Evolutionary conservation across 805 yeast genomes (phyloP).

Genomic region (Saccharomycopsis babjevae): DNA sequence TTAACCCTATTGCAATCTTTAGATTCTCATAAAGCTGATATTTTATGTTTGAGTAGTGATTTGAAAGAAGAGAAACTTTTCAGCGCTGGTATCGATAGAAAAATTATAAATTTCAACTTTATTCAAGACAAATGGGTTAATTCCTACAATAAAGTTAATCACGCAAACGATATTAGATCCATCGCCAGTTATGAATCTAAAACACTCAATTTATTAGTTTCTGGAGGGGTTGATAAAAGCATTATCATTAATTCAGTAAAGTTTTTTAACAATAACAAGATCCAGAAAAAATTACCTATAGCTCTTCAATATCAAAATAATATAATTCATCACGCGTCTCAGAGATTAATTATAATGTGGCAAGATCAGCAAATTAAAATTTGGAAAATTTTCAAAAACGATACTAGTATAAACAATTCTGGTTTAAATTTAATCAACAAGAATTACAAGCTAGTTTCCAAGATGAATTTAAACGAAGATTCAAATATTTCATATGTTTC

Average conservation of each 20-base stretch:
- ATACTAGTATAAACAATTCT: conserved; percentile 5
- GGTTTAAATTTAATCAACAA: conserved; percentile 14
- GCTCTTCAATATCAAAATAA: conserved; percentile 48
- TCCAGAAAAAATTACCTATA: conserved; percentile 55
- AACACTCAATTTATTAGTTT: conserved; percentile 55
- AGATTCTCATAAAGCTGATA: conserved; percentile 84
- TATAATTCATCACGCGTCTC: conserved; percentile 36
- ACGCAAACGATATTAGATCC: conserved; percentile 76
- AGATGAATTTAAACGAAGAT: conserved; percentile 58
- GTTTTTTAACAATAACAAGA: conserved; percentile 56
- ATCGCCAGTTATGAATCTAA: conserved; percentile 62
- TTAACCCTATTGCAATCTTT: conserved; percentile 74
- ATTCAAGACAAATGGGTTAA: conserved; percentile 53
- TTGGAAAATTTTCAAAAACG: conserved; percentile 47
- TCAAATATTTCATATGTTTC: conserved; percentile 68
- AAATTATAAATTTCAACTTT: conserved; percentile 61
- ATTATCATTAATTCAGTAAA: conserved; percentile 52
- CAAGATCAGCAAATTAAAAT: conserved; percentile 71
- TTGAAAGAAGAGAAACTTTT: conserved; percentile 53
- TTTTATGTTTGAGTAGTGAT: conserved; percentile 59
- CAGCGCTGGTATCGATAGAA: conserved; percentile 90
- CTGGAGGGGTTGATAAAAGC: conserved; percentile 76
- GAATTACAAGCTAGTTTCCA: conserved; percentile 51
- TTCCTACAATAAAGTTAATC: conserved; percentile 66
- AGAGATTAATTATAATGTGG: conserved; percentile 62